Percentiles rank a stretch among this genome's conserved stretches.
Evolutionary conservation across 1,284 basidiomycete species (phyloP).

Genomic region (Abortiporus biennis): DNA sequence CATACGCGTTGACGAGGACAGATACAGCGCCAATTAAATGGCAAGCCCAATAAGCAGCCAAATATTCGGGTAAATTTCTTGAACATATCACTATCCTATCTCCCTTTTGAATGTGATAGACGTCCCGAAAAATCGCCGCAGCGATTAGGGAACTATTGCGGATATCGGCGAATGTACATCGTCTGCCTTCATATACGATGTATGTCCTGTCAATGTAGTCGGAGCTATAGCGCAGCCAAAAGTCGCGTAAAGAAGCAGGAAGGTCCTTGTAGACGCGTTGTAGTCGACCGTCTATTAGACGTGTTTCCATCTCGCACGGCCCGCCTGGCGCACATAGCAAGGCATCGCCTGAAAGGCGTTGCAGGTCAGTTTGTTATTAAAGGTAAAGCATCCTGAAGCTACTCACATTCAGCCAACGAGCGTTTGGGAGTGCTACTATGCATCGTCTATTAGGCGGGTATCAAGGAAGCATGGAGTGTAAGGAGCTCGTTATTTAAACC

Average conservation of each 20-base stretch:
- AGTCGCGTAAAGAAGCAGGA: conserved; percentile 42
- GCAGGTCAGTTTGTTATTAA: not conserved
- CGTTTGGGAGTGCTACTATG: no score
- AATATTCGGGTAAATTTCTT: conserved; percentile 51
- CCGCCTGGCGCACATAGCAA: conserved; percentile 46
- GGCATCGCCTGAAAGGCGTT: conserved; percentile 27
- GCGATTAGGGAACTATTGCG: conserved; percentile 35
- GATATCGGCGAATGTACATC: conserved; percentile 41
- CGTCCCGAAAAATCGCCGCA: conserved; percentile 40
- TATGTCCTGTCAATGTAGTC: conserved; percentile 38
- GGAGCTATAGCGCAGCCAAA: conserved; percentile 41
- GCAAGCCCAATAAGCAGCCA: conserved; percentile 52
- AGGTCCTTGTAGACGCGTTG: conserved; percentile 53
- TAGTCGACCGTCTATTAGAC: conserved; percentile 39
- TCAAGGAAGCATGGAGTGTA: no score
- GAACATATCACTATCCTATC: conserved; percentile 52
- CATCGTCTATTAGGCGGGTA: no score
- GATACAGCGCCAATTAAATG: conserved; percentile 47
- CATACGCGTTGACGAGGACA: conserved; percentile 48
- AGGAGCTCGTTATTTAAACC: no score
- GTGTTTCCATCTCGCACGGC: conserved; percentile 43
- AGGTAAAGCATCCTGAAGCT: not conserved
- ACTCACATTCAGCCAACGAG: conserved; percentile 6
- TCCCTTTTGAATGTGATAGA: conserved; percentile 52
- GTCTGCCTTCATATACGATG: conserved; percentile 46